Conservation (phyloP, 2,329 filamentous ascomycete genomes). For the Xylaria sp. region DNA sequence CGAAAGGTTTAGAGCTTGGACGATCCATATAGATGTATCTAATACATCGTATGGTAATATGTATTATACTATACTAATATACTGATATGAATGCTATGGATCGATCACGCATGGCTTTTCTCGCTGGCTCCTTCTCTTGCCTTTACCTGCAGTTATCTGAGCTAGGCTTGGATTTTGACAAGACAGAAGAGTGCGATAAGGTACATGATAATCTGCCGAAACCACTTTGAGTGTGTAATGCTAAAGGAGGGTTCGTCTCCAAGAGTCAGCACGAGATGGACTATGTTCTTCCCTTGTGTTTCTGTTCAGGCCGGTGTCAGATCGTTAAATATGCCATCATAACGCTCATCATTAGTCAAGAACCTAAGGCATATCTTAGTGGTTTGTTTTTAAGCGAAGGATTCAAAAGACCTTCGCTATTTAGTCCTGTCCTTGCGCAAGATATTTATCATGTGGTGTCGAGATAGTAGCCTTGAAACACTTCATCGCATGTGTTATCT, state of each 20-base stretch:
- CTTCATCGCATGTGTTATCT: not conserved
- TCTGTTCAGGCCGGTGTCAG: not conserved
- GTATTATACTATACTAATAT: constrained; percentile 2
- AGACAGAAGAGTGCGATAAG: too few species aligned
- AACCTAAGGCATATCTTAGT: too few species aligned
- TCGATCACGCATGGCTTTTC: not conserved
- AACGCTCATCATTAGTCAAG: too few species aligned
- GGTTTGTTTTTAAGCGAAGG: too few species aligned
- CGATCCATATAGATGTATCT: not conserved
- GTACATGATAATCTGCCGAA: not conserved
- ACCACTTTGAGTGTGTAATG: not conserved
- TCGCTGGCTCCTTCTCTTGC: not conserved
- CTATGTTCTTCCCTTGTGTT: not conserved
- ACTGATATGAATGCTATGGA: not conserved
- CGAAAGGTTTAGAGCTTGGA: not conserved
- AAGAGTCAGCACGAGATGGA: not conserved
- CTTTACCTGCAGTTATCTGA: not conserved
- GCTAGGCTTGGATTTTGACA: too few species aligned
- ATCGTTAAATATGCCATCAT: too few species aligned
- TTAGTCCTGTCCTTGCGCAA: not conserved
- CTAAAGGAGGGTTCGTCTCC: not conserved
- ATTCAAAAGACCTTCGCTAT: too few species aligned
- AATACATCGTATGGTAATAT: not conserved
- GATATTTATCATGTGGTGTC: not conserved
- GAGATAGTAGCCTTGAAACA: not conserved